Evolutionary conservation across 163 green algal species (phyloP), one percentile per base, ranked within the genome.

Genomic region (Dunaliella salina): DNA sequence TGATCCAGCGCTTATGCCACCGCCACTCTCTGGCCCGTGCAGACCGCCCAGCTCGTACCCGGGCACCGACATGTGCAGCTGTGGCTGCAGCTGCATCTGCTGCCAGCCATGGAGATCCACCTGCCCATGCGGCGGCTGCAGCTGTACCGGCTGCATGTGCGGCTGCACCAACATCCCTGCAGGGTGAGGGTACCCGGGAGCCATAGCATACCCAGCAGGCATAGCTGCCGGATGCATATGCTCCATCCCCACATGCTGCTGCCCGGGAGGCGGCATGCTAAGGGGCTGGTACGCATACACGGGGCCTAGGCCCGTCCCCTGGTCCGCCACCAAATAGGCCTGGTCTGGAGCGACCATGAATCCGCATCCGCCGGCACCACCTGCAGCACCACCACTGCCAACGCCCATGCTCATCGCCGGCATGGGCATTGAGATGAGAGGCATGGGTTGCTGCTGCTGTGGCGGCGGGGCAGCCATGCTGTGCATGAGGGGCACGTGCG

Each of bases 111-210:
- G 40, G 24, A 33, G 30, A 11, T 35, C 69, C 1, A 45, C 50
- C 83, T 75, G 26, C 78, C 78, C 81, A 67, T 82, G 85, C 80
- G 25, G 80, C 85, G 59, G 85, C 35, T 84, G 80, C 81, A 33
- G 57, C 32, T 80, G 46, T 1, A 71, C 1, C 45, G 79, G 84
- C 17, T 25, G 22, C 72, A 11, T 40, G 26, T 72, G 69, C 34
- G 33, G 32, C 80, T 84, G 32, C 40, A 20, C 80, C 35, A 84
- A 24, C 30, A 59, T 1, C 3, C 40, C 40, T 50, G 40, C 40
- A 3, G 40, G 40, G 8, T 50, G 40, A 8, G 40, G 40, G 40
- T 50, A 50, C 40, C 40, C 40, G 4, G 40, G 4, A 50, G 40
- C 40, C 40, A 50, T 3, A 8, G 40, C 4, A 8, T 50, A 50